phyloP scores from a whole-genome alignment of 73 alveolate genomes.

The Paramecium bursaria region DNA sequence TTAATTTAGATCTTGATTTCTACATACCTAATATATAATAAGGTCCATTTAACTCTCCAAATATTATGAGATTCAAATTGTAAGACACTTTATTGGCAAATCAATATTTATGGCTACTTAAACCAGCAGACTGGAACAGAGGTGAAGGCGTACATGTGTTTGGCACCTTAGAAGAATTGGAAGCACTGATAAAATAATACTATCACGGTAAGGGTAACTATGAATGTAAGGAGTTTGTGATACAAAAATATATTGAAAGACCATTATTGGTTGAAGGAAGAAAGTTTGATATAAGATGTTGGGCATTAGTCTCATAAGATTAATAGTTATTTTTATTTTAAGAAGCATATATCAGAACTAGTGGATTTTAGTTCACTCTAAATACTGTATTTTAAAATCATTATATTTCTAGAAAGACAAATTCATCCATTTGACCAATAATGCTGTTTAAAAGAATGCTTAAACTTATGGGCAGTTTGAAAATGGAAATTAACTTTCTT shows the following conservation, averaged over 20 bases:
- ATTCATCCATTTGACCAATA: slow-evolving; percentile 92
- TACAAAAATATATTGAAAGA: slow-evolving; percentile 93
- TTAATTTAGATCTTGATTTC: slow-evolving; percentile 12
- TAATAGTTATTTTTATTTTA: slow-evolving; percentile 78
- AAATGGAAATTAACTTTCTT: slow-evolving; percentile 94
- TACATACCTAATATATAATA: slow-evolving; percentile 13
- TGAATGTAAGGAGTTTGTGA: slow-evolving; percentile 76
- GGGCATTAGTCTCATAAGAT: slow-evolving; percentile 86
- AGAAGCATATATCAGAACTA: slow-evolving; percentile 92
- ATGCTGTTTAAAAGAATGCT: slow-evolving; percentile 91
- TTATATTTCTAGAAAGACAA: slow-evolving; percentile 67
- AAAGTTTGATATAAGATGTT: slow-evolving; percentile 94
- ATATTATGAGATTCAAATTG: slow-evolving; percentile 43
- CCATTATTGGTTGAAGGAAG: slow-evolving; percentile 89
- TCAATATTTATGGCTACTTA: slow-evolving; percentile 75
- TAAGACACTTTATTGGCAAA: slow-evolving; percentile 29
- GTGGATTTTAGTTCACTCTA: slow-evolving; percentile 77
- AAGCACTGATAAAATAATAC: not conserved
- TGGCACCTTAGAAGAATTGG: slow-evolving; percentile 66
- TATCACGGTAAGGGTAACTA: slow-evolving; percentile 23
- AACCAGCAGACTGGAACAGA: slow-evolving; percentile 82
- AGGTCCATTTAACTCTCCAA: slow-evolving; percentile 12
- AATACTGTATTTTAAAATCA: slow-evolving; percentile 64
- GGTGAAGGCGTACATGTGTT: slow-evolving; percentile 83
- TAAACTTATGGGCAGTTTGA: slow-evolving; percentile 91